Percentiles rank a stretch among this genome's conserved stretches.
Conservation (phyloP, 2,329 filamentous ascomycete species). For the Rhinocladiella mackenziei region DNA sequence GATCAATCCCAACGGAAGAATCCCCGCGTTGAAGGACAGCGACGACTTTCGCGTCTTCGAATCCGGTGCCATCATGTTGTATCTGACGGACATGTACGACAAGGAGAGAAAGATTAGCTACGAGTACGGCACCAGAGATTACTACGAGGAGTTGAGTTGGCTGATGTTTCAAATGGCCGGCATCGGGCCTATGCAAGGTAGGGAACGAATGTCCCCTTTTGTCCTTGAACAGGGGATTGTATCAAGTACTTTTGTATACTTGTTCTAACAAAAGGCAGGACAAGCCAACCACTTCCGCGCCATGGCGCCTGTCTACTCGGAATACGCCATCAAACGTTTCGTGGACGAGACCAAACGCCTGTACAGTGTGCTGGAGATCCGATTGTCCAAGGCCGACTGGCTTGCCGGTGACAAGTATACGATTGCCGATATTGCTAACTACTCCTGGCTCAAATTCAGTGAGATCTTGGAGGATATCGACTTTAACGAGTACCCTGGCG, state of each 20-base stretch:
- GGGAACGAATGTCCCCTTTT: neutral
- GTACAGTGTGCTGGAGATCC: slow-evolving; percentile 45
- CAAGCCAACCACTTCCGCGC: slow-evolving; percentile 49
- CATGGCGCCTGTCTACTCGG: slow-evolving; percentile 42
- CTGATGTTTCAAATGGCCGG: slow-evolving; percentile 45
- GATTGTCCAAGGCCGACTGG: slow-evolving; percentile 41
- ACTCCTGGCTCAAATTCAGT: slow-evolving; percentile 39
- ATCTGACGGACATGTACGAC: slow-evolving; percentile 45
- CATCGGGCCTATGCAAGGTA: slow-evolving; percentile 39
- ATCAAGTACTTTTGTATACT: too few species aligned
- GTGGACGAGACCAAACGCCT: slow-evolving; percentile 48
- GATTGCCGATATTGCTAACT: slow-evolving; percentile 48
- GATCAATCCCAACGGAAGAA: slow-evolving; percentile 50
- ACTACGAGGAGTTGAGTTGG: slow-evolving; percentile 46
- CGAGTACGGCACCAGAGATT: slow-evolving; percentile 40
- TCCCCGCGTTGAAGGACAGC: slow-evolving; percentile 45
- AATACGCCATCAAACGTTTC: slow-evolving; percentile 47
- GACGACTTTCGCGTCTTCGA: slow-evolving; percentile 41
- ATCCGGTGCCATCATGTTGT: slow-evolving; percentile 45
- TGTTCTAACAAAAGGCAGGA: slow-evolving; percentile 35
- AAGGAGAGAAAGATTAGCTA: slow-evolving; percentile 42
- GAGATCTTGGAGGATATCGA: slow-evolving; percentile 32
- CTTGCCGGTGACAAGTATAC: slow-evolving; percentile 46
- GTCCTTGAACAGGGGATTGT: neutral
- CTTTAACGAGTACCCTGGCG: slow-evolving; percentile 33